Base-by-base conservation (phyloP, 495 filamentous ascomycete genomes). In the Neurospora cerealis region DNA sequence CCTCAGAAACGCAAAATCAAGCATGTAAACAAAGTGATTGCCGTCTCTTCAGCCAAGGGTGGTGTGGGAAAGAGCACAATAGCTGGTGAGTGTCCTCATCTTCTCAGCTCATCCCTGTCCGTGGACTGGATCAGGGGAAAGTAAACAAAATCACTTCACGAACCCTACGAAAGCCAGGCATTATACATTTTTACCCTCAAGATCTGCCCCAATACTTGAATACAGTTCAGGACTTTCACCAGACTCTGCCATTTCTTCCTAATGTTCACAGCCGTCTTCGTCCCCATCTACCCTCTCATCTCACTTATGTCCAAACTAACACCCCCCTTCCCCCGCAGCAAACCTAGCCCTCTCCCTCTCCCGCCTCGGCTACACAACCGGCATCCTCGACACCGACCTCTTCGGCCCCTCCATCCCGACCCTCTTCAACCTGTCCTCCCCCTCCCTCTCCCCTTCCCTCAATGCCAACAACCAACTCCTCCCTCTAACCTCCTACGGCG, bases 21-120 rank as follows among this genome's bases (percentile, higher is more conserved):
- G 21, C 88, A 92, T 79, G 95, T 98, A 69, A 86, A 88, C 77
- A 96, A 98, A 78, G 89, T 97, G 21, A 87, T 99, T 72, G 95
- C 93, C 39, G 92, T 99, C 21, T 97, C 93, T 42, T 97, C 94
- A 0, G 96, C 96, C 7, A 99, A 99, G 77, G 96, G 96, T 11
- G 96, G 96, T 42, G 96, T 99, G 1, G 96, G 96, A 1, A 99
- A 99, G 79, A 95, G 92, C 62, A 99, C 96, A 19, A 90, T 99
- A 39, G 92, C 96, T 7, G 92, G 92, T 93, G 69, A 34, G 81
- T 39, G 21, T 69, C 13, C 34, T 11, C 19, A 28, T 36, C 13
- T 34, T 10, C 38, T 10, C 48, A 32, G 34, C 15, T 40, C 15
- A 74, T 66, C 54, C 54, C 54, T 66, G 54, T 62, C 54, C 10